Conservation (phyloP, 2,329 filamentous ascomycete species). For the Aspergillus alliaceus region DNA sequence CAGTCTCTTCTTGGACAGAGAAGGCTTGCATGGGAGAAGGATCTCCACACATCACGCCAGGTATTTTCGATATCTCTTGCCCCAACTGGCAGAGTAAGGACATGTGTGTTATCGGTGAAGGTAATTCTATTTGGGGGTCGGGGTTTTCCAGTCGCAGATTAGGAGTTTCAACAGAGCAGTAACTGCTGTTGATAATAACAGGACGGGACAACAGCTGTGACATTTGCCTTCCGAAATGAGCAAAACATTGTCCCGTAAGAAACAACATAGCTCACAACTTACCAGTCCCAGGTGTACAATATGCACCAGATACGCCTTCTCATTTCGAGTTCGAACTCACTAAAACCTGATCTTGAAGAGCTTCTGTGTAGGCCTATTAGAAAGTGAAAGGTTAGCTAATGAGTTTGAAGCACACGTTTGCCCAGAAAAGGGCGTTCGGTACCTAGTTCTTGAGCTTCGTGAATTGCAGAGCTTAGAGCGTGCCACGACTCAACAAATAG, state of each 20-base stretch:
- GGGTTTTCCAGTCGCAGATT: slow-evolving; percentile 37
- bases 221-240: slow-evolving; percentile 37
- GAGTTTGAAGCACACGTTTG: neutral
- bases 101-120: slow-evolving; percentile 48
- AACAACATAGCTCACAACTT: slow-evolving; percentile 14
- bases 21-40: slow-evolving; percentile 24
- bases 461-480: slow-evolving; percentile 44
- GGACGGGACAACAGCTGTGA: slow-evolving; percentile 46
- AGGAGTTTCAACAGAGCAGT: slow-evolving; percentile 41
- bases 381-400: neutral
- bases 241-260: neutral
- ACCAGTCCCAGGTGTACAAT: slow-evolving; percentile 52
- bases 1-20: slow-evolving; percentile 32
- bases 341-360: slow-evolving; percentile 32
- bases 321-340: slow-evolving; percentile 51
- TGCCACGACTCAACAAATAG: slow-evolving; percentile 53
- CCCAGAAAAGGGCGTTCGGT: slow-evolving; percentile 15
- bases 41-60: slow-evolving; percentile 11
- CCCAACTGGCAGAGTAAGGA: slow-evolving; percentile 42
- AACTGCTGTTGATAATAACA: slow-evolving; percentile 45
- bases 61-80: slow-evolving; percentile 26
- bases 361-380: slow-evolving; percentile 38
- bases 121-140: slow-evolving; percentile 33
- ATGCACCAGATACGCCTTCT: slow-evolving; percentile 49
- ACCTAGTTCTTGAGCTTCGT: slow-evolving; percentile 52